These are phyloP conservation scores for Wickerhamomyces hampshirensis DNA, from an alignment of 805 yeast genomes.

Conservation along the genomic window DNA sequence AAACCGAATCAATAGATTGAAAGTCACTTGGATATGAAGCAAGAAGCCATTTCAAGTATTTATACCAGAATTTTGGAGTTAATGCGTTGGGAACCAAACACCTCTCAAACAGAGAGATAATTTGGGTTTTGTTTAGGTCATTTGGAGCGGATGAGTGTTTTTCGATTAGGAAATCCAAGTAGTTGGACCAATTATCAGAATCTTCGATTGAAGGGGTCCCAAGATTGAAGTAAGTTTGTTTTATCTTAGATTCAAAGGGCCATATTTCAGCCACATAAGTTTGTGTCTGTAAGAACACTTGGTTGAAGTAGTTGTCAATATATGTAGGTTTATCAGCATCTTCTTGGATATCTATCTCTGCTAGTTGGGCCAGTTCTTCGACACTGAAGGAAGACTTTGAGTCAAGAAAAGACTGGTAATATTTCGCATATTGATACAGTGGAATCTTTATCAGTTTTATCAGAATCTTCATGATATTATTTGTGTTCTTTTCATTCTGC, in stretches of 20 bases:
- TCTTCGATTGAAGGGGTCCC: conserved; percentile 39
- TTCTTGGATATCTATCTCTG: no score
- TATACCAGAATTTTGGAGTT: conserved; percentile 61
- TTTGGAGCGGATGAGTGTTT: conserved; percentile 23
- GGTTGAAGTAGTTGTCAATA: conserved; percentile 12
- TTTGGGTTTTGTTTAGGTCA: conserved; percentile 19
- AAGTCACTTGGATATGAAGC: conserved; percentile 23
- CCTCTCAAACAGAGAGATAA: conserved; percentile 59
- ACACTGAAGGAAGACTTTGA: conserved; percentile 17
- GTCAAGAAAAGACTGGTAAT: conserved; percentile 44
- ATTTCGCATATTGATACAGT: conserved; percentile 80
- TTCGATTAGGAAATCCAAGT: conserved; percentile 50
- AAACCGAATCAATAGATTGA: conserved; percentile 37
- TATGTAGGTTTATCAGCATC: conserved; percentile 20
- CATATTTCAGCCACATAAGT: conserved; percentile 40
- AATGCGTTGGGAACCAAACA: conserved; percentile 65
- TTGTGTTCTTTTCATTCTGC: conserved; percentile 31
- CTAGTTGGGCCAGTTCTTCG: no score
- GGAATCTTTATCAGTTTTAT: conserved; percentile 54
- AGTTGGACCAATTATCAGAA: conserved; percentile 52
- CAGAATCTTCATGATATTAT: conserved; percentile 37
- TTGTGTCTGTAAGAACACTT: conserved; percentile 16
- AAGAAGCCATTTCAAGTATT: conserved; percentile 53
- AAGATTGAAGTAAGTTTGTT: conserved; percentile 54
- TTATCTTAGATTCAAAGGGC: conserved; percentile 64